Evolutionary conservation across 352 stramenopile genomes (phyloP).

Genomic region (Globisporangium orthogonon): DNA sequence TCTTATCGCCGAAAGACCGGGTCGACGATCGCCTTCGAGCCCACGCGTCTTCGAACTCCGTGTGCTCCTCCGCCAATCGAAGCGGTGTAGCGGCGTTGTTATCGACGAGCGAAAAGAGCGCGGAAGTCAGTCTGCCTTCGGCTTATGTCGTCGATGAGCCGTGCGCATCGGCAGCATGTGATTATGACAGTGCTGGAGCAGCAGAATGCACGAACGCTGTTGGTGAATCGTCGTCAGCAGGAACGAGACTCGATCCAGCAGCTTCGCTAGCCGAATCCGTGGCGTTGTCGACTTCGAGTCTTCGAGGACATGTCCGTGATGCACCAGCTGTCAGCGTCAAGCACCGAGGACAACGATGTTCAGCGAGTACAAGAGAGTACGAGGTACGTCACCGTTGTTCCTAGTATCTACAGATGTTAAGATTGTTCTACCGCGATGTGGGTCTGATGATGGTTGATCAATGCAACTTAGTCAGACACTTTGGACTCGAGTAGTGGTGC

Average conservation of each 20-base stretch:
- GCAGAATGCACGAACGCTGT: neutral
- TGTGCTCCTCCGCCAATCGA: neutral
- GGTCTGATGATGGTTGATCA: neutral
- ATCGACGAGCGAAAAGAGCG: conserved; percentile 8
- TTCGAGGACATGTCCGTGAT: neutral
- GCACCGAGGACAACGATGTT: neutral
- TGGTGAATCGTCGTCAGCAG: neutral
- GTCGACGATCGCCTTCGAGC: neutral
- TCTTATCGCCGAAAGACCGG: neutral
- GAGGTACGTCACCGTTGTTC: neutral
- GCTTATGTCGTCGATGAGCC: neutral
- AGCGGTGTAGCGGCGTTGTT: neutral
- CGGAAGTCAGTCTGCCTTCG: conserved; percentile 2
- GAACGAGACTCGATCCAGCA: neutral
- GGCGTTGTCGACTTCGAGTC: neutral
- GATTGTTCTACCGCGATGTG: too few relatives aligned
- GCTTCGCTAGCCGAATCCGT: neutral
- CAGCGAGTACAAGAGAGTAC: neutral
- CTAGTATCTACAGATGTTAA: neutral
- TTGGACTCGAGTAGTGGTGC: conserved; percentile 12
- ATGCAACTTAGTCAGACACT: conserved; percentile 9
- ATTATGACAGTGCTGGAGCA: neutral
- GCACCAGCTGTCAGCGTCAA: neutral
- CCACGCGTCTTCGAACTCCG: neutral
- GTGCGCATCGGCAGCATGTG: neutral